Conservation (phyloP, 2,329 filamentous ascomycete genomes). For the Cladophialophora psammophila region DNA sequence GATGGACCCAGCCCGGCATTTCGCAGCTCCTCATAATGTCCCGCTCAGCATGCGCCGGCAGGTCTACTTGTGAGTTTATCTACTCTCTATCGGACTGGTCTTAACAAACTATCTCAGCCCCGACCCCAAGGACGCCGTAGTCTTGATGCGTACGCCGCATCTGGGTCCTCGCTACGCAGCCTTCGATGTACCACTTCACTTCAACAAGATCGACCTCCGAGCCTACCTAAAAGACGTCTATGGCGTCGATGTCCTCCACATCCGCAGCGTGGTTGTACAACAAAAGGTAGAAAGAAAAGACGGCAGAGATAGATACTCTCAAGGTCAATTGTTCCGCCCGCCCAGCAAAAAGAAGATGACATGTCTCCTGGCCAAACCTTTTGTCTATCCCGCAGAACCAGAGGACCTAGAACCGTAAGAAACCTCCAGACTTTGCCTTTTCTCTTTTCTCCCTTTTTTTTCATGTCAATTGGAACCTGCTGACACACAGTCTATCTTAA, state of each 20-base stretch:
- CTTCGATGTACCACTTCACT: conserved; percentile 87
- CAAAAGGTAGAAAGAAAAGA: conserved; percentile 63
- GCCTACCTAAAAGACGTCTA: conserved; percentile 94
- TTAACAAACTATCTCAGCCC: conserved; percentile 49
- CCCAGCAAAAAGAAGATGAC: conserved; percentile 89
- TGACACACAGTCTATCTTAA: conserved; percentile 7
- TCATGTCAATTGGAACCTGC: conserved; percentile 4
- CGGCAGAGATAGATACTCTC: conserved; percentile 46
- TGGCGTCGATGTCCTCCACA: conserved; percentile 72
- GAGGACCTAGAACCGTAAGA: conserved; percentile 65
- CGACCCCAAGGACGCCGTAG: conserved; percentile 76
- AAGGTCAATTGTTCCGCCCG: conserved; percentile 72
- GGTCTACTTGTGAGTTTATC: conserved; percentile 54
- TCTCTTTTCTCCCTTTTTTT: conserved; percentile 8
- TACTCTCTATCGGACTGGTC: neutral
- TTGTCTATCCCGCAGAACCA: conserved; percentile 82
- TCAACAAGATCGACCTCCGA: conserved; percentile 95
- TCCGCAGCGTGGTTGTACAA: conserved; percentile 82
- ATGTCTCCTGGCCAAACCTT: conserved; percentile 84
- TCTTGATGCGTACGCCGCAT: conserved; percentile 75
- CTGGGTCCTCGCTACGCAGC: conserved; percentile 81
- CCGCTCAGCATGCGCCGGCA: conserved; percentile 47
- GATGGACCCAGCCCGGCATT: conserved; percentile 34
- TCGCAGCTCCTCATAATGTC: conserved; percentile 41
- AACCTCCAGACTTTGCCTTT: conserved; percentile 28